phyloP scores from a whole-genome alignment of 2,329 filamentous ascomycete genomes.

The Coniochaeta ligniaria region DNA sequence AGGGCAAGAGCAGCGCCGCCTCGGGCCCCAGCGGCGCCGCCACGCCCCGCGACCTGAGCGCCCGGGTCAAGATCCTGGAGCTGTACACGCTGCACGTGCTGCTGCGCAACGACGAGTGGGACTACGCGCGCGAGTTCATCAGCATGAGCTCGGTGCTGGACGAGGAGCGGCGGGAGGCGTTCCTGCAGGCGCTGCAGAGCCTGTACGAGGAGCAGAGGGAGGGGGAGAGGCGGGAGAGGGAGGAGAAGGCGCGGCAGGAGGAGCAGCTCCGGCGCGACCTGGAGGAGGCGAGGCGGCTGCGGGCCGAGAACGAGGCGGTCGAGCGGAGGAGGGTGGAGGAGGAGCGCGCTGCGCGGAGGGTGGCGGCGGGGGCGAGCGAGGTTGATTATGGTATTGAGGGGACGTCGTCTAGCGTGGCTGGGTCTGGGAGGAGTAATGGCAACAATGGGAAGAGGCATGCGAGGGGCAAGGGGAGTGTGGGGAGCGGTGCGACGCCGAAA shows the following conservation, averaged over 20 bases:
- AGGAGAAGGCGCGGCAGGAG: slow-evolving; percentile 48
- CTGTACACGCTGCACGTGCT: slow-evolving; percentile 92
- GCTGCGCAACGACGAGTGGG: slow-evolving; percentile 91
- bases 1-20: slow-evolving; percentile 28
- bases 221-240: slow-evolving; percentile 58
- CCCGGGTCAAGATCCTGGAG: slow-evolving; percentile 86
- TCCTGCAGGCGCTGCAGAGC: slow-evolving; percentile 76
- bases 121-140: slow-evolving; percentile 90
- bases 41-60: slow-evolving; percentile 76
- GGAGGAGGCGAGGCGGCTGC: slow-evolving; percentile 47
- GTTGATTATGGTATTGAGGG: slow-evolving; percentile 64
- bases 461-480: not conserved
- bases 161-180: slow-evolving; percentile 84
- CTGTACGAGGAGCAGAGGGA: slow-evolving; percentile 77
- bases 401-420: slow-evolving; percentile 30
- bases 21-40: slow-evolving; percentile 56
- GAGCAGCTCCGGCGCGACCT: slow-evolving; percentile 49
- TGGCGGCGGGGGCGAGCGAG: slow-evolving; percentile 36
- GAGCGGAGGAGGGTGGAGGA: slow-evolving; percentile 46
- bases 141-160: slow-evolving; percentile 79
- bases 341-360: slow-evolving; percentile 38
- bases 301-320: slow-evolving; percentile 53
- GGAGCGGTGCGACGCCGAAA: not conserved
- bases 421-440: slow-evolving; percentile 19
- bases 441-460: slow-evolving; percentile 8